Evolutionary conservation across 768 basidiomycete genomes (phyloP), one percentile per base, ranked within the genome.

Genomic region (Tylopilus balloui): DNA sequence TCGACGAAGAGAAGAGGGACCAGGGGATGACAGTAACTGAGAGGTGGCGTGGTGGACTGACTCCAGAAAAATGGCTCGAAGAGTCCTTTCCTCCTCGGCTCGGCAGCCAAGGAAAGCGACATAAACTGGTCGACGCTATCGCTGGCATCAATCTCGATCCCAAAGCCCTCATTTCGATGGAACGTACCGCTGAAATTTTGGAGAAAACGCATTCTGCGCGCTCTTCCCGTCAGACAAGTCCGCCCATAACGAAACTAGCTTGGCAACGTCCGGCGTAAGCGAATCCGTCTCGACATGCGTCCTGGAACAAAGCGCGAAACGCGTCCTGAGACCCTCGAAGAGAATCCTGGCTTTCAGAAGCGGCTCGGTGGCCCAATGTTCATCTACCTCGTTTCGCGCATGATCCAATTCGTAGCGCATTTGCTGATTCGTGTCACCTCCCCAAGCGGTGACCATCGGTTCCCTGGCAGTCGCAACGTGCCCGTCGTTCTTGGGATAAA

Each of bases 11-110:
- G 70, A 15, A 92, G 73, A 2, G 89, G 86, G 28, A 78, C 70
- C 36, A 84, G 69, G 1, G 77, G 75, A 28, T 79, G 71, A 38
- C 72, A 73, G 2, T 72, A 69, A 10, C 64, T 56, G 19, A 68
- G 65, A 0, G 72, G 60, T 32, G 71, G 64, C 3, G 70, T 63
- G 21, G 64, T 58, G 12, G 72, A 52, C 37, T 77, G 75, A 5
- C 74, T 70, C 87, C 87, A 91, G 67, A 84, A 88, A 55, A 83
- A 79, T 0, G 87, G 86, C 54, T 88, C 86, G 48, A 87, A 90
- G 2, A 84, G 67, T 8, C 86, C 85, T 62, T 77, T 82, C n/a
- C 82, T 74, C 19, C 83, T 77, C 7, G 87, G 81, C 57, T 92
- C 89, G 14, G 84, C 80, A 32, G 85, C 80, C 28, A 88, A 64